Percentiles rank a stretch among this genome's conserved stretches.
Evolutionary conservation across 148 eudicot genomes (phyloP).

Genomic region (Amaranthus palmeri): DNA sequence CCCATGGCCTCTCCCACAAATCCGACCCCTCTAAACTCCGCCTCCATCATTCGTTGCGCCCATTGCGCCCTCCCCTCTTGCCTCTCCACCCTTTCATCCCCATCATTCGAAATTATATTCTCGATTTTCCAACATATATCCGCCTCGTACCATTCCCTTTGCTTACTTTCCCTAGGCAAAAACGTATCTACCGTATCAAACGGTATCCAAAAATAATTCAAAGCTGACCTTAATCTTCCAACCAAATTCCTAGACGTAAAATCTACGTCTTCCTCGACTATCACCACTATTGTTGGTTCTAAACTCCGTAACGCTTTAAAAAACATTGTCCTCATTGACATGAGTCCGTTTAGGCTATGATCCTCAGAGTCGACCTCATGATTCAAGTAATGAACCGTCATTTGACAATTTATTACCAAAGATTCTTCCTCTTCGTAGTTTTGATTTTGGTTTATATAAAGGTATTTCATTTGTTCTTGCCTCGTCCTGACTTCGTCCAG

Average conservation of each 20-base stretch:
- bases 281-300: slow-evolving; percentile 47
- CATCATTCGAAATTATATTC: slow-evolving; percentile 71
- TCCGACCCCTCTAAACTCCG: slow-evolving; percentile 40
- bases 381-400: slow-evolving; percentile 70
- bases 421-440: slow-evolving; percentile 36
- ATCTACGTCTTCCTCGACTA: slow-evolving; percentile 82
- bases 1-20: slow-evolving; percentile 50
- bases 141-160: slow-evolving; percentile 88
- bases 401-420: slow-evolving; percentile 69
- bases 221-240: slow-evolving; percentile 61
- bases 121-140: slow-evolving; percentile 83
- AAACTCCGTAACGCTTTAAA: slow-evolving; percentile 48
- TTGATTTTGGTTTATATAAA: slow-evolving; percentile 9
- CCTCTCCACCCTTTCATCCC: slow-evolving; percentile 63
- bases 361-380: slow-evolving; percentile 32
- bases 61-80: slow-evolving; percentile 61
- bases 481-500: slow-evolving; percentile 42
- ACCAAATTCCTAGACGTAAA: slow-evolving; percentile 55
- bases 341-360: background rate
- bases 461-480: slow-evolving; percentile 5
- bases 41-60: slow-evolving; percentile 61
- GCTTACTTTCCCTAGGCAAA: slow-evolving; percentile 56
- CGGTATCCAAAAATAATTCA: slow-evolving; percentile 83
- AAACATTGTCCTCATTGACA: slow-evolving; percentile 39
- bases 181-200: slow-evolving; percentile 87